These are phyloP conservation scores for Erythrobasidium yunnanense DNA, from an alignment of 768 basidiomycete genomes.

Conservation along the genomic window DNA sequence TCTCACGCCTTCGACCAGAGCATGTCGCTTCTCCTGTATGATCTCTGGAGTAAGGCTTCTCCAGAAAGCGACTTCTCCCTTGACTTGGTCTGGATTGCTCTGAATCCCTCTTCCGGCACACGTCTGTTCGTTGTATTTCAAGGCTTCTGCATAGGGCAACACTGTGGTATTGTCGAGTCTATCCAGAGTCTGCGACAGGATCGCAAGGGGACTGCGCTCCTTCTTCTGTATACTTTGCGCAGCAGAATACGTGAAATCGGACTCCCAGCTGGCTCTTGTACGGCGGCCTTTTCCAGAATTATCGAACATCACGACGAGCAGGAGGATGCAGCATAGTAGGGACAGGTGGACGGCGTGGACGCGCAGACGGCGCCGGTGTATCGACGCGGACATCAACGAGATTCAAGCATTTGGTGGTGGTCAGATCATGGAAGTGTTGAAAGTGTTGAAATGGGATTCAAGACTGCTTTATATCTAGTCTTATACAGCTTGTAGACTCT, in stretches of 20 bases:
- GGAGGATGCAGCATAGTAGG: not conserved
- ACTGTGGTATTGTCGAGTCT: not conserved
- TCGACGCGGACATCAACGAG: too few relatives aligned
- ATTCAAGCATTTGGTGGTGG: too few relatives aligned
- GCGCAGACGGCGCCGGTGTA: not conserved
- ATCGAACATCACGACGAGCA: not conserved
- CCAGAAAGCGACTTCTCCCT: constrained; percentile 6
- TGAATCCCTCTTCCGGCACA: not conserved
- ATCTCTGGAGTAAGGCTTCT: not conserved
- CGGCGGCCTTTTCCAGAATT: too few relatives aligned
- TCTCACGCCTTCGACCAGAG: not conserved
- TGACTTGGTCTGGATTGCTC: constrained; percentile 19
- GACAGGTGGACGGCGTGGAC: not conserved
- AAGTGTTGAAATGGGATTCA: too few relatives aligned
- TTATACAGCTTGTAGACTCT: too few relatives aligned
- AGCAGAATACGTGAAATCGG: too few relatives aligned
- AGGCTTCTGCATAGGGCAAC: constrained; percentile 1
- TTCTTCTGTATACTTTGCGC: too few relatives aligned
- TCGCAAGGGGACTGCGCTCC: not conserved
- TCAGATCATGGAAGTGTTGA: too few relatives aligned
- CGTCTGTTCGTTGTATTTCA: not conserved
- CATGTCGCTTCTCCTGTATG: not conserved
- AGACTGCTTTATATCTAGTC: too few relatives aligned
- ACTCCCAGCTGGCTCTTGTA: too few relatives aligned
- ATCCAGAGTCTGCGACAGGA: not conserved